Conservation (phyloP, 2,329 filamentous ascomycete genomes). For the Aureobasidium sp. region DNA sequence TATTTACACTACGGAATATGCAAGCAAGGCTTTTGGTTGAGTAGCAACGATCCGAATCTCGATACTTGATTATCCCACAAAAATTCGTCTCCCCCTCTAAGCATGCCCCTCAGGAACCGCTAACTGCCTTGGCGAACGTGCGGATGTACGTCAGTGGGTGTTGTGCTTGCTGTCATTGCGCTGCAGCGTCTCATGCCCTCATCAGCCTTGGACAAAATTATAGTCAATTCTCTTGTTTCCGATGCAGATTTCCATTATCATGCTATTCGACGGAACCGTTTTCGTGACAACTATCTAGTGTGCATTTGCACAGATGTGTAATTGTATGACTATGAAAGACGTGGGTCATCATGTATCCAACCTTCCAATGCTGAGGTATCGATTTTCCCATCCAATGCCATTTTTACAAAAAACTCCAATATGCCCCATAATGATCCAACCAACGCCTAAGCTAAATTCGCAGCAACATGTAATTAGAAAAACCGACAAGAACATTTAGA, state of each 20-base stretch:
- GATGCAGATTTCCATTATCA: neutral
- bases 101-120: constrained; percentile 5
- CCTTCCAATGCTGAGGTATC: constrained; percentile 2
- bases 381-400: constrained; percentile 14
- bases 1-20: neutral
- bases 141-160: neutral
- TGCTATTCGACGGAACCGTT: neutral
- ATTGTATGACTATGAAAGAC: neutral
- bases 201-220: neutral
- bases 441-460: constrained; percentile 37
- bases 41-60: constrained; percentile 6
- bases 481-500: constrained; percentile 16
- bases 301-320: neutral
- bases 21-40: constrained; percentile 11
- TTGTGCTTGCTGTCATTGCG: neutral
- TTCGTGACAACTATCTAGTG: neutral
- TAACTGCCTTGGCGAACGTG: constrained; percentile 7
- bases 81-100: constrained; percentile 3
- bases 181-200: neutral
- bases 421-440: constrained; percentile 20
- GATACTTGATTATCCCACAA: neutral
- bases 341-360: constrained; percentile 3
- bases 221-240: neutral
- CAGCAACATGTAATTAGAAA: constrained; percentile 17
- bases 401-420: neutral